These are phyloP conservation scores for Dryadomyces sulphureus DNA, from an alignment of 2,329 filamentous ascomycete genomes.

Conservation along the genomic window DNA sequence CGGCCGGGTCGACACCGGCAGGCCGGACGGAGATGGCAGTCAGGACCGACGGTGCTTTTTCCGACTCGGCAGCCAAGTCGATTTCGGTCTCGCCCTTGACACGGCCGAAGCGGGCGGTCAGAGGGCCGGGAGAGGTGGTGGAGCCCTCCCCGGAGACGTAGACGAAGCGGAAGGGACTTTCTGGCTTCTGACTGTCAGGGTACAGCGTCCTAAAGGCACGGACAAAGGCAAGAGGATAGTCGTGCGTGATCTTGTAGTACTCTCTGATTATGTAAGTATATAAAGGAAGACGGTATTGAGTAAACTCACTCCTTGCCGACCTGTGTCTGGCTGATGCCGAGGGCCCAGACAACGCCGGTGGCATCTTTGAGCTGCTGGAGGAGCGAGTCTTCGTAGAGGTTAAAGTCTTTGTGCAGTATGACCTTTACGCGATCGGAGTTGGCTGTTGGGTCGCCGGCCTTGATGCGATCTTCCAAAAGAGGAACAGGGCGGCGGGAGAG, in stretches of 20 bases:
- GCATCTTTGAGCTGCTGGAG: slow-evolving; percentile 48
- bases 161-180: slow-evolving; percentile 46
- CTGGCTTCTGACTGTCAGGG: slow-evolving; percentile 5
- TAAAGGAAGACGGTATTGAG: not conserved
- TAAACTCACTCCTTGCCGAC: slow-evolving; percentile 41
- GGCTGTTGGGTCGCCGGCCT: slow-evolving; percentile 27
- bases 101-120: slow-evolving; percentile 42
- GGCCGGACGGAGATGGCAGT: slow-evolving; percentile 44
- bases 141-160: slow-evolving; percentile 49
- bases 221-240: slow-evolving; percentile 39
- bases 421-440: slow-evolving; percentile 24
- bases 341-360: slow-evolving; percentile 57
- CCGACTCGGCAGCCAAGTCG: slow-evolving; percentile 35
- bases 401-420: slow-evolving; percentile 54
- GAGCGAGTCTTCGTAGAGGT: slow-evolving; percentile 39
- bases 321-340: slow-evolving; percentile 47
- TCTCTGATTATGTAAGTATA: slow-evolving; percentile 22
- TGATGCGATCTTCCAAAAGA: slow-evolving; percentile 34
- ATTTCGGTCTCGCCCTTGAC: slow-evolving; percentile 56
- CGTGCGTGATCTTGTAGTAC: slow-evolving; percentile 53
- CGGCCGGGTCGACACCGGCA: slow-evolving; percentile 35
- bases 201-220: slow-evolving; percentile 26
- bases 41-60: slow-evolving; percentile 20
- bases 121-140: slow-evolving; percentile 27
- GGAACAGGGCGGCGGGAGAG: slow-evolving; percentile 49